Base-by-base conservation (phyloP, 768 basidiomycete species). In the Chalciporus sphaerocephalus region DNA sequence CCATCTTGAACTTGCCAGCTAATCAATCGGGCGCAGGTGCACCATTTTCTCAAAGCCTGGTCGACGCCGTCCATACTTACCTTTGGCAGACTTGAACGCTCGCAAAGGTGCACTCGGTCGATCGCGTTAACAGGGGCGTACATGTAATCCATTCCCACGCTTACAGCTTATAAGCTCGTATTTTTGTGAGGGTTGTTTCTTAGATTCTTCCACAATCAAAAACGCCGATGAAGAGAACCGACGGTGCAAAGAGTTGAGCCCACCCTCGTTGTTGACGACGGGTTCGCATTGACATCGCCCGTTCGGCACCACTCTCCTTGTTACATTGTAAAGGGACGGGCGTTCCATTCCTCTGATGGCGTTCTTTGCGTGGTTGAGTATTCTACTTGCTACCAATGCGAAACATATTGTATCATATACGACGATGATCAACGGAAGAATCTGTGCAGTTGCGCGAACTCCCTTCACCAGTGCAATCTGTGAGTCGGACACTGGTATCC, bases 401-500 rank as follows among this genome's bases (percentile, higher is more conserved):
- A 13, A 7, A 28, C 12, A 6, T 15, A 5, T 8, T 11, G 17
- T 17, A 13, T 22, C 20, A 21, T 21, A 11, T n/a, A n/a, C n/a
- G n/a, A n/a, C n/a, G n/a, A 20, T 41, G 27, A 32, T 17, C 4
- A 21, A 17, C 10, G 16, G 3, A 35, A 18, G 12, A n/a, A 33
- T 4, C 17, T 16, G 9, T 46, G n/a, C 3, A 22, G n/a, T 30
- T 38, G 20, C 17, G 22, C 1, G 13, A 18, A 34, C 17, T n/a
- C n/a, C 33, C 20, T 21, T 66, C 65, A 92, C 92, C 92, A 95
- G 58, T 91, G 83, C 37, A 94, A 69, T 30, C 70, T 74, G 66
- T 95, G 93, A 2, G 87, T 92, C 0, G 93, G 85, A 67, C 94
- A 97, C 56, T 93, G 89, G 62, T 96, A 96, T 8, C 94, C 95